Percentiles rank a stretch among this genome's conserved stretches.
Conservation (phyloP, 1,139 yeast species). For the Pichia sp. region DNA sequence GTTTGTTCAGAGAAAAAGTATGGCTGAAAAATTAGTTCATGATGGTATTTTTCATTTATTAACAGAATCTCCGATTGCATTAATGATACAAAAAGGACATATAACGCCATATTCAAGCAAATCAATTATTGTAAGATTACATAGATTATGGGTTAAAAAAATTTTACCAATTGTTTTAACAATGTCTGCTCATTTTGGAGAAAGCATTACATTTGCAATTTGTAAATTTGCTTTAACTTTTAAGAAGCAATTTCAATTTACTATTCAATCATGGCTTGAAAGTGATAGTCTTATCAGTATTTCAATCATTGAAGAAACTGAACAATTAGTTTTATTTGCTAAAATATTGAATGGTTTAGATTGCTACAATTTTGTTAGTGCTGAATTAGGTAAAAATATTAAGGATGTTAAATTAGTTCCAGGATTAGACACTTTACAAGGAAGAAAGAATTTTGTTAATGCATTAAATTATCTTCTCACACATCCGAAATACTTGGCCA, state of each 20-base stretch:
- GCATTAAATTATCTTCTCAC: constrained; percentile 66
- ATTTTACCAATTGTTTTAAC: constrained; percentile 62
- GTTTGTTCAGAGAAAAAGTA: constrained; percentile 51
- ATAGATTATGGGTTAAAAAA: constrained; percentile 78
- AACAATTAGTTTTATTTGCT: constrained; percentile 64
- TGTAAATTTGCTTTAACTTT: constrained; percentile 60
- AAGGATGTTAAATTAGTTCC: constrained; percentile 39
- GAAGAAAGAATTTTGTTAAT: constrained; percentile 50
- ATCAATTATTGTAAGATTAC: constrained; percentile 35
- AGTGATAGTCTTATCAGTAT: constrained; percentile 57
- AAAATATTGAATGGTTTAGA: constrained; percentile 49
- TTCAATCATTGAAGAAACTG: constrained; percentile 69
- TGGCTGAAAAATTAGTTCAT: constrained; percentile 62
- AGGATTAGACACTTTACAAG: constrained; percentile 55
- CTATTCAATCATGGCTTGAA: constrained; percentile 61
- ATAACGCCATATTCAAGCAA: constrained; percentile 41
- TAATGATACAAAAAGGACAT: constrained; percentile 60
- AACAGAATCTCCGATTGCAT: constrained; percentile 69
- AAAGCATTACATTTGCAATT: constrained; percentile 57
- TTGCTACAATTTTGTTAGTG: constrained; percentile 38
- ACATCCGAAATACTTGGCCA: constrained; percentile 77
- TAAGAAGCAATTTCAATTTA: constrained; percentile 55
- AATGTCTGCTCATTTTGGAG: constrained; percentile 58
- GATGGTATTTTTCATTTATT: constrained; percentile 66
- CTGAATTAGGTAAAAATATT: constrained; percentile 20